These are phyloP conservation scores for Echium plantagineum DNA, from an alignment of 257 asterid species.

Conservation along the genomic window DNA sequence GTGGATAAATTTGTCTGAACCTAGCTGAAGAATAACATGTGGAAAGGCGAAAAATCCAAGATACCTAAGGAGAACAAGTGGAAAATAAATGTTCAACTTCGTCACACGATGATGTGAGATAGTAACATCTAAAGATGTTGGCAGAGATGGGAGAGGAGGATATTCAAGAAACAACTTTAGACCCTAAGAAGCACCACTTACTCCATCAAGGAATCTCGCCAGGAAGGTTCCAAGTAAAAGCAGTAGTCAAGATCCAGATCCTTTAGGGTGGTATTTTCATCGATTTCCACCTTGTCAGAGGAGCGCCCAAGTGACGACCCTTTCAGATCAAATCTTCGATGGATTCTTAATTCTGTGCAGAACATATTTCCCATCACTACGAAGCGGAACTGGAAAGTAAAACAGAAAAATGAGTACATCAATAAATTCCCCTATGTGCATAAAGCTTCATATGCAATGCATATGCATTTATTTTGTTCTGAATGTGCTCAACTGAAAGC, in stretches of 20 bases:
- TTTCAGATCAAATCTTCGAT: constrained; percentile 83
- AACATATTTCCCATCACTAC: constrained; percentile 98
- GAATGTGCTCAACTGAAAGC: too few relatives aligned
- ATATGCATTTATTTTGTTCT: neutral
- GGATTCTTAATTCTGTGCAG: constrained; percentile 92
- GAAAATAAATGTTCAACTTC: too few relatives aligned
- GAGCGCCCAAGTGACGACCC: constrained; percentile 97
- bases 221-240: constrained; percentile 85
- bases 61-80: too few relatives aligned
- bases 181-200: constrained; percentile 23
- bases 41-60: too few relatives aligned
- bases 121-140: too few relatives aligned
- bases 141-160: too few relatives aligned
- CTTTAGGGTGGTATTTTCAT: constrained; percentile 85
- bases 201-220: constrained; percentile 66
- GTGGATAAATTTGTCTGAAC: too few relatives aligned
- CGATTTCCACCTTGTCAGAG: constrained; percentile 81
- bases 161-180: too few relatives aligned
- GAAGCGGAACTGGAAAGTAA: constrained; percentile 66
- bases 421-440: neutral
- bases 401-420: constrained; percentile 7
- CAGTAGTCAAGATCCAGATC: constrained; percentile 92
- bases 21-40: too few relatives aligned
- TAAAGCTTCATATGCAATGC: neutral
- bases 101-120: too few relatives aligned